Conservation (phyloP, 352 stramenopile species). For the Phytophthora cactorum region DNA sequence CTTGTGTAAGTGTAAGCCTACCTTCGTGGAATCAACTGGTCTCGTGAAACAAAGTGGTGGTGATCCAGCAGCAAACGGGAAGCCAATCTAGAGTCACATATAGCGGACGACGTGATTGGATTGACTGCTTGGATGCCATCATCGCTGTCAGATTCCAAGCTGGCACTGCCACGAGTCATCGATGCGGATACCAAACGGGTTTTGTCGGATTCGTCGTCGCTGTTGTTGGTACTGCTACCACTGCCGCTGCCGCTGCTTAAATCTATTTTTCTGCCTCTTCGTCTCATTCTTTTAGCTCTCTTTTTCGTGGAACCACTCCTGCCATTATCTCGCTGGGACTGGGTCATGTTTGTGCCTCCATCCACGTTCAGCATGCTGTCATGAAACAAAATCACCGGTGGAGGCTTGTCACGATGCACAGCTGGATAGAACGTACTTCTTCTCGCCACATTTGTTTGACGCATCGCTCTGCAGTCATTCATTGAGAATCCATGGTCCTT, state of each 20-base stretch:
- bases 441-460: not conserved
- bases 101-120: slow-evolving; percentile 8
- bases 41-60: slow-evolving; percentile 59
- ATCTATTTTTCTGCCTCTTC: slow-evolving; percentile 18
- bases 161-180: slow-evolving; percentile 15
- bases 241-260: slow-evolving; percentile 12
- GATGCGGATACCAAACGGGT: slow-evolving; percentile 3
- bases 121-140: slow-evolving; percentile 8
- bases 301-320: slow-evolving; percentile 17
- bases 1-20: slow-evolving; percentile 3
- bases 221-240: slow-evolving; percentile 31
- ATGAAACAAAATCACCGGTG: slow-evolving; percentile 42
- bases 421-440: slow-evolving; percentile 4
- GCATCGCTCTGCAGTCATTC: not conserved
- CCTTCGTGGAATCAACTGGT: slow-evolving; percentile 63
- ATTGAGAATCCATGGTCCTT: not conserved
- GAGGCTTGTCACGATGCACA: slow-evolving; percentile 13
- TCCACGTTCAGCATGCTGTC: slow-evolving; percentile 26
- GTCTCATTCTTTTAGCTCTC: slow-evolving; percentile 30
- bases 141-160: slow-evolving; percentile 18
- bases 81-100: slow-evolving; percentile 3
- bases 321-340: not conserved
- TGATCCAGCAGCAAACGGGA: slow-evolving; percentile 60
- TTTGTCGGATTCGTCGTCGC: slow-evolving; percentile 23
- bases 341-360: not conserved